Base-by-base conservation (phyloP, 257 asterid genomes). In the Plantago elongata region DNA sequence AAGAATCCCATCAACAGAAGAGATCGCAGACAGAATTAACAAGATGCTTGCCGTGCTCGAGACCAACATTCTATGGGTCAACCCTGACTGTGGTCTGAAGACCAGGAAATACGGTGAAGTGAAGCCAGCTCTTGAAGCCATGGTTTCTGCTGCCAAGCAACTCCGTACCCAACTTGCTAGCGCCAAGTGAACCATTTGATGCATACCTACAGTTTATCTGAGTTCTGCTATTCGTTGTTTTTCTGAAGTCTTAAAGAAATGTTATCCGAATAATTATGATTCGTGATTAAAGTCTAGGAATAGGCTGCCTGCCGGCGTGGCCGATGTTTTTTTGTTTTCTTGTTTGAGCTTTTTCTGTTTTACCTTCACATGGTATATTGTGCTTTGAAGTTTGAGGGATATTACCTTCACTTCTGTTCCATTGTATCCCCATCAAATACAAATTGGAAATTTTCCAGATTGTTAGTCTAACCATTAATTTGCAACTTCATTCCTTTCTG, bases 11-110 rank as follows among this genome's bases (percentile, higher is more conserved):
- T 79, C 95, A 27, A 75, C 83, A 0, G 90, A 81, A 14, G 95
- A 86, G 64, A 86, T 86, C 43, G 90, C 82, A 0, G 90, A 86
- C 69, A 77, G 95, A 60, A 70, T 86, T 15, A 79, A 86, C 82
- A 83, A 86, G 76, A 86, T 86, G 95, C 95, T 85, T 64, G 90
- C 90, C 29, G 95, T 85, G 67, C 90, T 83, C 2, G 90, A 85
- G 51, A 83, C 83, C 69, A 83, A 85, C 74, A 69, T 85, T 66
- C 59, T 85, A 86, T 85, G 95, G 95, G 90, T 85, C 2, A 85
- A 85, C 81, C 95, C 90, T 2, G 95, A 85, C 74, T 85, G 88
- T 68, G 95, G 95, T 59, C 88, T 85, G 50, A 85, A 85, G 80
- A 85, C 95, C 49, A 83, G 90, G 55, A 85, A 83, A 79, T 85